Evolutionary conservation across 2,329 filamentous ascomycete species (phyloP), one percentile per base, ranked within the genome.

Genomic region (Chrysosphaeria jannelii): DNA sequence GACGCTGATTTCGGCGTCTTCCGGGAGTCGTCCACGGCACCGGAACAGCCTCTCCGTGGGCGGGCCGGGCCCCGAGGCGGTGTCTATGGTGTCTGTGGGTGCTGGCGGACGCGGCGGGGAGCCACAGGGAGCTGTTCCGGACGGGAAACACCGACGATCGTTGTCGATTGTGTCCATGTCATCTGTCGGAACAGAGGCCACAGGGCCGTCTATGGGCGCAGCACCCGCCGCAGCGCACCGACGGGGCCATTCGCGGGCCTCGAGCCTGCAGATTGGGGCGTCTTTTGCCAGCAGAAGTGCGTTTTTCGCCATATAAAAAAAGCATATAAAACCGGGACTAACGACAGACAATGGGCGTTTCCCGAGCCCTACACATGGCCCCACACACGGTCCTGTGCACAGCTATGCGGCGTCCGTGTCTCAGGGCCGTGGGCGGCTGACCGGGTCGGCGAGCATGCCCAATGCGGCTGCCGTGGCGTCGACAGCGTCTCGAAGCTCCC

Each of bases 101-200:
- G n/a, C n/a, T n/a, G n/a, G n/a, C n/a, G n/a, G n/a, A n/a, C n/a
- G n/a, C n/a, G n/a, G n/a, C n/a, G n/a, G n/a, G n/a, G n/a, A n/a
- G n/a, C n/a, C n/a, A n/a, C n/a, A n/a, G n/a, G n/a, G n/a, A n/a
- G n/a, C n/a, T n/a, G n/a, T n/a, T n/a, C n/a, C n/a, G n/a, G 20
- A 6, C 20, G 18, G 7, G 12, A 17, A 13, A 25, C 72, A 79
- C 35, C 64, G 68, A 39, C 55, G 71, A 34, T 81, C 74, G 3
- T 54, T 85, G 14, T 85, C 74, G 10, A 81, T 85, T 31, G 62
- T 81, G 21, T 81, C 74, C 7, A 60, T 81, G 34, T 68, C 66
- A 8, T 60, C 60, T 11, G 36, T 50, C 32, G 45, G 46, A n/a
- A n/a, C n/a, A n/a, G n/a, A n/a, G 18, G 48, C 45, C 14, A 23